These are phyloP conservation scores for Phytophthora melonis DNA, from an alignment of 352 stramenopile species.

Conservation along the genomic window DNA sequence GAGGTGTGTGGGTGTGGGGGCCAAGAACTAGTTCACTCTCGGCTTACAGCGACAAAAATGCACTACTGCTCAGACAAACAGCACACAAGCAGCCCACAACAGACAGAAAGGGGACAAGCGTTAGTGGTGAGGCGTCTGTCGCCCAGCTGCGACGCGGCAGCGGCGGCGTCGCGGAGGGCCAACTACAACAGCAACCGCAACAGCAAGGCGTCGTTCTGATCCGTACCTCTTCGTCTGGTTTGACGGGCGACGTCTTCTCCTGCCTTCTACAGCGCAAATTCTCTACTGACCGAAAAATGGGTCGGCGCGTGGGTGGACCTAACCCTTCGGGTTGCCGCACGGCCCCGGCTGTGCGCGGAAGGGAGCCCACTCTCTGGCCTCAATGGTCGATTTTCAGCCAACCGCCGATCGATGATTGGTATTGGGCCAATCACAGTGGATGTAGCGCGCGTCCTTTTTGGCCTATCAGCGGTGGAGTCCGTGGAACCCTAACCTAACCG, in stretches of 20 bases:
- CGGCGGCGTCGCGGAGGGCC: not conserved
- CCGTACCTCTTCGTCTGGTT: constrained; percentile 21
- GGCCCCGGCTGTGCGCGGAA: constrained; percentile 13
- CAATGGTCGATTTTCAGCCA: constrained; percentile 14
- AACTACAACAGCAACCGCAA: not conserved
- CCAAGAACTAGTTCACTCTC: constrained; percentile 36
- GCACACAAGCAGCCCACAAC: not conserved
- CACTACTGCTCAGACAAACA: constrained; percentile 31
- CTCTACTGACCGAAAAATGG: constrained; percentile 37
- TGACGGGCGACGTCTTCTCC: constrained; percentile 16
- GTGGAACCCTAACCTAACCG: constrained; percentile 32
- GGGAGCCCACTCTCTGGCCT: constrained; percentile 29
- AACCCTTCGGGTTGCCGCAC: constrained; percentile 16
- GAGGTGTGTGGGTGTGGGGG: constrained; percentile 8
- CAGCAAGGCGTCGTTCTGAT: constrained; percentile 14
- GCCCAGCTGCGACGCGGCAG: constrained; percentile 3
- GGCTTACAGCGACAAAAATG: constrained; percentile 32
- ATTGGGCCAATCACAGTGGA: not conserved
- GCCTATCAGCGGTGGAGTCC: not conserved
- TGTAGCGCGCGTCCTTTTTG: not conserved
- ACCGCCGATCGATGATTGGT: not conserved
- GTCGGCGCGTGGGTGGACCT: not conserved
- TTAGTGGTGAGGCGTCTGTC: not conserved
- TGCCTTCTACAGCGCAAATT: constrained; percentile 43
- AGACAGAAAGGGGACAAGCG: not conserved